A percentile compares a stretch with the other conserved stretches of the same genome.
Evolutionary conservation across 2,329 filamentous ascomycete species (phyloP).

Genomic region (Curvularia sp.): DNA sequence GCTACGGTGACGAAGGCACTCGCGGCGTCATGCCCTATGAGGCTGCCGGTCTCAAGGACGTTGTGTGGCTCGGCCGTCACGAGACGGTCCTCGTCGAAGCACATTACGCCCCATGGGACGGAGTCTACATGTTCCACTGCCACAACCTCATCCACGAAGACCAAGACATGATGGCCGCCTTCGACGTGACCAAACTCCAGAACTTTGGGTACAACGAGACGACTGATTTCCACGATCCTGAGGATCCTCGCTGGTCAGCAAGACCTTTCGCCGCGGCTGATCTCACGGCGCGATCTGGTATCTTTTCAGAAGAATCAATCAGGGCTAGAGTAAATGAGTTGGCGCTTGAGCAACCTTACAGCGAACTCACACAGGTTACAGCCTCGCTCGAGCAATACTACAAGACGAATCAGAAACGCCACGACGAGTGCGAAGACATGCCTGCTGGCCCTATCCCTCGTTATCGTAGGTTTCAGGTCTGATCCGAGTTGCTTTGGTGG

Average conservation of each 20-base stretch:
- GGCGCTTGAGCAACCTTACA: conserved; percentile 41
- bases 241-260: conserved; percentile 25
- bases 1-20: conserved; percentile 50
- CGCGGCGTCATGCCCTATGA: conserved; percentile 60
- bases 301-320: conserved; percentile 32
- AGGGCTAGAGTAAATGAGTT: conserved; percentile 35
- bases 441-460: neutral
- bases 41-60: conserved; percentile 63
- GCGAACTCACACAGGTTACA: conserved; percentile 32
- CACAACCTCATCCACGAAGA: conserved; percentile 58
- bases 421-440: neutral
- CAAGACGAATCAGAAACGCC: neutral
- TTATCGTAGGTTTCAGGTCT: neutral
- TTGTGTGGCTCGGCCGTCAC: conserved; percentile 61
- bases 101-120: conserved; percentile 52
- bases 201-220: conserved; percentile 45
- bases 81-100: conserved; percentile 52
- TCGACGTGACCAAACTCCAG: conserved; percentile 51
- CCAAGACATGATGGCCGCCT: conserved; percentile 55
- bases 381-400: conserved; percentile 38
- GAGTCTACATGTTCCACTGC: conserved; percentile 60
- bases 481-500: neutral
- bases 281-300: neutral
- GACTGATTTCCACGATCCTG: conserved; percentile 44
- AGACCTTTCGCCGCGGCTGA: neutral